Conservation (phyloP, 345 rosid genomes). For the Corchorus capsularis region DNA sequence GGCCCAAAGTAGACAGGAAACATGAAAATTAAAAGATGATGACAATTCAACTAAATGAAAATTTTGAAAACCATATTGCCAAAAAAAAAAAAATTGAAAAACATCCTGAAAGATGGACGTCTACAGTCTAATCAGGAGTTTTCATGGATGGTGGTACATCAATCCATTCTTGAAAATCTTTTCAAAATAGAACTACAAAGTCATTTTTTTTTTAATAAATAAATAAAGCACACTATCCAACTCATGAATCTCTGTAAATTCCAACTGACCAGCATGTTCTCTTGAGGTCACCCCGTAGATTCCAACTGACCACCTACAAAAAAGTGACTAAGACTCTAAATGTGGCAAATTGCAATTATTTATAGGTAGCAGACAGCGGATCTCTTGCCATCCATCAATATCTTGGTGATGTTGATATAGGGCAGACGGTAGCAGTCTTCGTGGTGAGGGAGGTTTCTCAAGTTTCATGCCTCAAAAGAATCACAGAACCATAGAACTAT, state of each 20-base stretch:
- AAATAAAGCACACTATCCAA: too few species aligned
- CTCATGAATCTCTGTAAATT: neutral
- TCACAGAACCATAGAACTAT: neutral
- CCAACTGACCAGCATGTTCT: neutral
- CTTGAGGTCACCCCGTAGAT: neutral
- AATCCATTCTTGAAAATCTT: neutral
- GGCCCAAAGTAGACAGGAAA: too few species aligned
- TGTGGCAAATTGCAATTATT: neutral
- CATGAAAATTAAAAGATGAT: too few species aligned
- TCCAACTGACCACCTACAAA: neutral
- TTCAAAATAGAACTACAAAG: neutral
- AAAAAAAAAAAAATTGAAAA: too few species aligned
- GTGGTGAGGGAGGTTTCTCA: neutral
- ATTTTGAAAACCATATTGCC: too few species aligned
- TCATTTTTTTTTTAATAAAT: too few species aligned
- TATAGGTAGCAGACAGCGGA: neutral
- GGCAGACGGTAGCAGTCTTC: neutral
- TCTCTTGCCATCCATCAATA: neutral
- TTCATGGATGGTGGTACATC: neutral
- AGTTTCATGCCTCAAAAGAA: constrained; percentile 2
- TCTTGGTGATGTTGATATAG: neutral
- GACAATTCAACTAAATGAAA: too few species aligned
- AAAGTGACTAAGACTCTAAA: too few species aligned
- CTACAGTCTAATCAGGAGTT: too few species aligned
- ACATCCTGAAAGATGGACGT: too few species aligned